A percentile compares a stretch with the other conserved stretches of the same genome.
These are phyloP conservation scores for Solanum chacoense DNA, from an alignment of 305 asterid species.

Conservation along the genomic window DNA sequence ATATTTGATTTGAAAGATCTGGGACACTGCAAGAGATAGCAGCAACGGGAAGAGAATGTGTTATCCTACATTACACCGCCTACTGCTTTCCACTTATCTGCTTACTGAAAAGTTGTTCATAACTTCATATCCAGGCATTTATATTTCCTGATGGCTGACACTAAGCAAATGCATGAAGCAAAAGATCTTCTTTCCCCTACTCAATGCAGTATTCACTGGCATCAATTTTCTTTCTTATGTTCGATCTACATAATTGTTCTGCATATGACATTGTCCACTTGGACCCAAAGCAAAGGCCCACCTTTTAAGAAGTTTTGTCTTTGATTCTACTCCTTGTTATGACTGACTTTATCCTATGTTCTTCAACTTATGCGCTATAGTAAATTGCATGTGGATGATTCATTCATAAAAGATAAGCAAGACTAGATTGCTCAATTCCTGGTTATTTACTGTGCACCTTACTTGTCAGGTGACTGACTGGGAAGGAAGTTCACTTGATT, in stretches of 20 bases:
- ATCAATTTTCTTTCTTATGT: background rate
- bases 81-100: background rate
- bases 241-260: background rate
- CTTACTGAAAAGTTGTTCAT: background rate
- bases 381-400: background rate
- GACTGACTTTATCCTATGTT: background rate
- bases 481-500: conserved; percentile 1
- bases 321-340: background rate
- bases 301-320: background rate
- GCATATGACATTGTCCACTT: background rate
- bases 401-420: background rate
- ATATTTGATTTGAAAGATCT: background rate
- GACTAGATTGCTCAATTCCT: background rate
- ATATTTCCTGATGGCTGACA: background rate
- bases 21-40: background rate
- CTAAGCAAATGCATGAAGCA: background rate
- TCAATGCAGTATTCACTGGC: background rate
- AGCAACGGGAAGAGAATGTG: background rate
- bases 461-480: conserved; percentile 5
- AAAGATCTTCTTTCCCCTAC: background rate
- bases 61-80: background rate
- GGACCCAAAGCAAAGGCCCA: background rate
- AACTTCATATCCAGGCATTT: background rate
- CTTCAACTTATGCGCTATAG: background rate
- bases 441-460: background rate